Conservation (phyloP, 2,329 filamentous ascomycete species). For the Colletotrichum scovillei region DNA sequence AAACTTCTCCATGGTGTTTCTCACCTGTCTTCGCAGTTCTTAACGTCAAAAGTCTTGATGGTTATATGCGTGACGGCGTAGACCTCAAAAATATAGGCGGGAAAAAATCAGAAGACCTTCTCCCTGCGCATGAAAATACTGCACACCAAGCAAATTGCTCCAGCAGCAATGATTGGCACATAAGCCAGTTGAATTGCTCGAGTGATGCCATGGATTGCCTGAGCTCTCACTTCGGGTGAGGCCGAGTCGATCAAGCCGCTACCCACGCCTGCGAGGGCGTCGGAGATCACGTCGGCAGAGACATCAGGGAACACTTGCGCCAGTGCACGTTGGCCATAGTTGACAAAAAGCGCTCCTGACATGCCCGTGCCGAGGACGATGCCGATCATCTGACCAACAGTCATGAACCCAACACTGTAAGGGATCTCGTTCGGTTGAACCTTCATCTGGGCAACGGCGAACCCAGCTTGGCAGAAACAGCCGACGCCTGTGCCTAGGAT, state of each 20-base stretch:
- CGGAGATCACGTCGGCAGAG: not conserved
- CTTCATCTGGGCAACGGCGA: constrained; percentile 45
- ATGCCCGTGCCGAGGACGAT: constrained; percentile 33
- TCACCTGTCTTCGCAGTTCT: not conserved
- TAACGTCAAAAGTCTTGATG: not conserved
- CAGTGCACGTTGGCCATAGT: not conserved
- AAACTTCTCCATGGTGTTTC: too few relatives aligned
- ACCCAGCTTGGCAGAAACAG: constrained; percentile 45
- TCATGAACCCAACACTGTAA: constrained; percentile 49
- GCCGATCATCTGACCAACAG: constrained; percentile 37
- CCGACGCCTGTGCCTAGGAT: constrained; percentile 54
- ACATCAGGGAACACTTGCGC: not conserved
- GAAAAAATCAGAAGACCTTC: not conserved
- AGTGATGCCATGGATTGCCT: not conserved
- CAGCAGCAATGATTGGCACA: not conserved
- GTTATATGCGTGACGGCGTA: not conserved
- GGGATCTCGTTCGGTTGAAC: constrained; percentile 42
- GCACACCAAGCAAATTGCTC: not conserved
- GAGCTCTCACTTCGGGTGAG: not conserved
- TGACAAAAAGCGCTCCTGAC: constrained; percentile 34
- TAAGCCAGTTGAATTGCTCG: not conserved
- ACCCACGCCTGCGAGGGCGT: not conserved
- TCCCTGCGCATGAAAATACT: constrained; percentile 1
- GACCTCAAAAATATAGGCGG: not conserved
- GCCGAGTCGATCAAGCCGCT: not conserved